phyloP scores from a whole-genome alignment of 805 yeast species.

The Lipomyces mesembrius region DNA sequence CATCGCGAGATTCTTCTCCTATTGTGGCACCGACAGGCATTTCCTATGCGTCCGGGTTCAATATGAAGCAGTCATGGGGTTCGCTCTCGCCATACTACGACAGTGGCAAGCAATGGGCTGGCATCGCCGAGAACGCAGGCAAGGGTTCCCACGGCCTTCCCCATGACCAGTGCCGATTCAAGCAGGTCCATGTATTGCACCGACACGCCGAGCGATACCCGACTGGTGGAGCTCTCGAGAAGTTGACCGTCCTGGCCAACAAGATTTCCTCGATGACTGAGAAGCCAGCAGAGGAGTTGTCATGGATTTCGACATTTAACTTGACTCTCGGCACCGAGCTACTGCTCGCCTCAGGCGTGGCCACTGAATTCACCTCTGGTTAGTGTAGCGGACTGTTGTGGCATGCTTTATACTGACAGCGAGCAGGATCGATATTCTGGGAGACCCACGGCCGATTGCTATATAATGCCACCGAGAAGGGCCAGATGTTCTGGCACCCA shows the following conservation, averaged over 20 bases:
- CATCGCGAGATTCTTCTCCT: constrained; percentile 40
- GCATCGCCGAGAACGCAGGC: constrained; percentile 41
- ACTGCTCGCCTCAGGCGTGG: constrained; percentile 48
- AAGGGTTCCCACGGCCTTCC: constrained; percentile 43
- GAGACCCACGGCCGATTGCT: constrained; percentile 49
- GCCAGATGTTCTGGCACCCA: constrained; percentile 41
- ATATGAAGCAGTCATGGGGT: constrained; percentile 51
- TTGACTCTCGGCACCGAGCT: constrained; percentile 45
- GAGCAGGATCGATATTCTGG: constrained; percentile 48
- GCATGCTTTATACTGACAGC: background rate
- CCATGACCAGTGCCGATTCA: constrained; percentile 53
- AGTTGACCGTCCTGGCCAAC: constrained; percentile 48
- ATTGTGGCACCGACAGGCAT: constrained; percentile 49
- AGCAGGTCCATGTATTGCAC: constrained; percentile 71
- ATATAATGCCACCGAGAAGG: constrained; percentile 43
- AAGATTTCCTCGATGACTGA: constrained; percentile 42
- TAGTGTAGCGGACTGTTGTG: background rate
- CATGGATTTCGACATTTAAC: constrained; percentile 47
- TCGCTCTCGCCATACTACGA: constrained; percentile 49
- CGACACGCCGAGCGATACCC: constrained; percentile 85
- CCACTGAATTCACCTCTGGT: constrained; percentile 46
- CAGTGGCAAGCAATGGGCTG: constrained; percentile 45
- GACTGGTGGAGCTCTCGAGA: constrained; percentile 50
- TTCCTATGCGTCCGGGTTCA: constrained; percentile 45
- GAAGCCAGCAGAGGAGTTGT: constrained; percentile 39